Base-by-base conservation (phyloP, 495 filamentous ascomycete genomes). In the Bryoglossum gracile region DNA sequence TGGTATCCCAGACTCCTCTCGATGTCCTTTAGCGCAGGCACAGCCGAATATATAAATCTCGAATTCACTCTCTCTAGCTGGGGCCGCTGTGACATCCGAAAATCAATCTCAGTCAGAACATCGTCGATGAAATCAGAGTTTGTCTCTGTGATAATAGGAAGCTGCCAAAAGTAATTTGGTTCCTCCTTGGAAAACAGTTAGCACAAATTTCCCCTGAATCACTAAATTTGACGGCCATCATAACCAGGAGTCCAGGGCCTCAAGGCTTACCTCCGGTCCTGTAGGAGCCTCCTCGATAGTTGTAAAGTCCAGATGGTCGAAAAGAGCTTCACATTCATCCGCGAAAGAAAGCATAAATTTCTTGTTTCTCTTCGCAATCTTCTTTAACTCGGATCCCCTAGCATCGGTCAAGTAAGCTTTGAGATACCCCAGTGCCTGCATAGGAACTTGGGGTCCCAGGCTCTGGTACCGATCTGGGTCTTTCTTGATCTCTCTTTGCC, bases 361-460 rank as follows among this genome's bases (percentile, higher is more conserved):
- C 51, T 62, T 62, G 19, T 62, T 62, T 28, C 56, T 17, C 22
- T 37, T 53, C 2, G 59, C 54, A 16, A 62, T 62, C 22, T 40
- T 25, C 35, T 51, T 57, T 4, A 46, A 14, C 19, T 44, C 22
- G 16, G 52, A 32, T 4, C 18, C 43, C 24, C 37, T 53, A 10
- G 59, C 54, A 49, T 62, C 56, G 0, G 3, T 9, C 16, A 62
- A 26, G 36, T 62, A 62, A n/a, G 28, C 26, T 26, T 54, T 46
- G 38, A 62, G 57, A 24, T 35, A 53, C 5, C 38, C 37, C 19
- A 59, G 22, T 6, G 48, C 53, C 26, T 46, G 38, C 22, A 43
- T 18, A 13, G 48, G 39, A 2, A 17, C 10, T n/a, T 50, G 9
- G 9, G 59, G 56, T 11, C n/a, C 1, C 3, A 35, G 14, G 8